These are phyloP conservation scores for Colletotrichum limetticola DNA, from an alignment of 2,329 filamentous ascomycete genomes.

Conservation along the genomic window DNA sequence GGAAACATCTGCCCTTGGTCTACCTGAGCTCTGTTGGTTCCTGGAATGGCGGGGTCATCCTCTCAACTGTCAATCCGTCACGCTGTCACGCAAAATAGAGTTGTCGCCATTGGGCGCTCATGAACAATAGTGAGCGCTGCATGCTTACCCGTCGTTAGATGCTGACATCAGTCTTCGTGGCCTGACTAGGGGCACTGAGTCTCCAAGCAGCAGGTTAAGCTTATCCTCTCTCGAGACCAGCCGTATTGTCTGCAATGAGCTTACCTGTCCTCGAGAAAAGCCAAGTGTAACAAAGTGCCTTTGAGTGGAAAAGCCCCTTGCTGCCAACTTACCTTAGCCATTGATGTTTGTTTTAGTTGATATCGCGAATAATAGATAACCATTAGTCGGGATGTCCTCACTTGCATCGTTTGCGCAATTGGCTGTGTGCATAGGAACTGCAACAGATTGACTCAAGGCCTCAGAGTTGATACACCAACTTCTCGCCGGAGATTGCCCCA, in stretches of 20 bases:
- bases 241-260: not conserved
- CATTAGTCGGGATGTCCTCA: not conserved
- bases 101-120: not conserved
- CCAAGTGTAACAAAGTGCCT: not conserved
- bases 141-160: not conserved
- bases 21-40: not conserved
- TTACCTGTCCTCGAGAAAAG: not conserved
- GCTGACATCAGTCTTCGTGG: not conserved
- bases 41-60: not conserved
- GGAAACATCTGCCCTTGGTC: not conserved
- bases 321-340: not conserved
- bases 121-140: not conserved
- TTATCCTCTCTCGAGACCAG: not conserved
- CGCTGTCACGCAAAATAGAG: no score
- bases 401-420: no score
- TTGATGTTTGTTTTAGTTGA: not conserved
- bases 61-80: no score
- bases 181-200: not conserved
- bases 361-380: not conserved
- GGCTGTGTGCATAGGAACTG: not conserved
- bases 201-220: not conserved
- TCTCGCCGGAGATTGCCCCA: slow-evolving; percentile 50
- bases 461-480: slow-evolving; percentile 50
- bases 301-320: not conserved
- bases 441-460: no score